phyloP scores from a whole-genome alignment of 1,284 basidiomycete species.

The Leccinum pachyderme region DNA sequence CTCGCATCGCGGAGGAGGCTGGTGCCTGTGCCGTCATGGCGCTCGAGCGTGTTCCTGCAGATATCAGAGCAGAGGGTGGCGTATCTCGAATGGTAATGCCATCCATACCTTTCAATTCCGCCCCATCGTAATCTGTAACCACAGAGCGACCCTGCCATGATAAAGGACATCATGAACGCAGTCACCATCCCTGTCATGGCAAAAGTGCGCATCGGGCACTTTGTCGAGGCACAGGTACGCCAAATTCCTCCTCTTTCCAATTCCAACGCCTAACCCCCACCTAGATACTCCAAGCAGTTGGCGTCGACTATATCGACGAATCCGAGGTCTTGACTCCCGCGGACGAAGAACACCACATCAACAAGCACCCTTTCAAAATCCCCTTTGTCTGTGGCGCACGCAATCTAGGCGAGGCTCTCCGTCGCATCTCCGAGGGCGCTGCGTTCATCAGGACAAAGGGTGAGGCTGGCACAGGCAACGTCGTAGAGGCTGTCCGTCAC shows the following conservation, averaged over 20 bases:
- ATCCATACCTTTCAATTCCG: neutral
- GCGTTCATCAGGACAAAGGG: constrained; percentile 98
- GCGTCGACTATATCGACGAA: constrained; percentile 98
- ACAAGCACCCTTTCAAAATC: constrained; percentile 91
- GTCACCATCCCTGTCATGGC: constrained; percentile 94
- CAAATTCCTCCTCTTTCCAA: neutral
- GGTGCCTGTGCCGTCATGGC: constrained; percentile 99
- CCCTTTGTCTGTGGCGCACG: constrained; percentile 82
- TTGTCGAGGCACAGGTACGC: constrained; percentile 87
- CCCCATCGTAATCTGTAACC: neutral
- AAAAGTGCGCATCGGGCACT: constrained; percentile 95
- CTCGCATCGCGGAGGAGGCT: constrained; percentile 95
- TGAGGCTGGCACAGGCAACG: constrained; percentile 96
- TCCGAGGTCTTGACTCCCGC: constrained; percentile 97
- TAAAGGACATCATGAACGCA: constrained; percentile 91
- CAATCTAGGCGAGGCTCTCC: constrained; percentile 88
- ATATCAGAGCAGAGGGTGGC: constrained; percentile 88
- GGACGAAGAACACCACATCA: constrained; percentile 86
- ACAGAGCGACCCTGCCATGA: constrained; percentile 93
- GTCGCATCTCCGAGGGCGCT: constrained; percentile 96
- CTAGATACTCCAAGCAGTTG: constrained; percentile 90
- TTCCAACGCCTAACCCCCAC: neutral
- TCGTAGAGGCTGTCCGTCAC: constrained; percentile 96
- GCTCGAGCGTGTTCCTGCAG: constrained; percentile 92
- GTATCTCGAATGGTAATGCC: constrained; percentile 86